These are phyloP conservation scores for Solanum chmielewskii DNA, from an alignment of 257 asterid species.

Conservation along the genomic window DNA sequence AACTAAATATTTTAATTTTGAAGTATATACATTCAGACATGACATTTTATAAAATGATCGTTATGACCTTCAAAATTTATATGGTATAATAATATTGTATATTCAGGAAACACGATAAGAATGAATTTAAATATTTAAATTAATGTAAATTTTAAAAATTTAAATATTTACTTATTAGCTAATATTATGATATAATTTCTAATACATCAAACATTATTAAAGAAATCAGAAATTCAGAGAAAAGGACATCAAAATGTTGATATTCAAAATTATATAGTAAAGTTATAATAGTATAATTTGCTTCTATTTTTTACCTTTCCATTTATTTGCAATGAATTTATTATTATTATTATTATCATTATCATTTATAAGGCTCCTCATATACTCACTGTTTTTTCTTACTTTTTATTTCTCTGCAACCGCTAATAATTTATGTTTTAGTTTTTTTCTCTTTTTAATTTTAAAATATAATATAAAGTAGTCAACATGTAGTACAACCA, in stretches of 20 bases:
- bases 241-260: constrained; percentile 14
- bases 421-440: background rate
- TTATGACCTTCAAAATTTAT: background rate
- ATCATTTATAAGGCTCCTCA: background rate
- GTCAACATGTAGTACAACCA: background rate
- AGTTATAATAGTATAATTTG: background rate
- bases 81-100: fast-evolving
- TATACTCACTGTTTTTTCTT: background rate
- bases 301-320: background rate
- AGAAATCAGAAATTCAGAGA: constrained; percentile 13
- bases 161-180: background rate
- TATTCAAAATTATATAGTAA: background rate
- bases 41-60: background rate
- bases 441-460: background rate
- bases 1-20: too few relatives aligned
- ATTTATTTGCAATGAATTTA: background rate
- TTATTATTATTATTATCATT: background rate
- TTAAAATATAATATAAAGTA: background rate
- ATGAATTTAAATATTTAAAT: background rate
- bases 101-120: background rate
- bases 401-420: background rate
- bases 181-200: background rate
- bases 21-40: background rate
- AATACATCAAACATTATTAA: background rate
- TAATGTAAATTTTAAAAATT: background rate